Percentiles rank a stretch among this genome's conserved stretches.
These are phyloP conservation scores for Cudoniella acicularis DNA, from an alignment of 495 filamentous ascomycete genomes.

Conservation along the genomic window DNA sequence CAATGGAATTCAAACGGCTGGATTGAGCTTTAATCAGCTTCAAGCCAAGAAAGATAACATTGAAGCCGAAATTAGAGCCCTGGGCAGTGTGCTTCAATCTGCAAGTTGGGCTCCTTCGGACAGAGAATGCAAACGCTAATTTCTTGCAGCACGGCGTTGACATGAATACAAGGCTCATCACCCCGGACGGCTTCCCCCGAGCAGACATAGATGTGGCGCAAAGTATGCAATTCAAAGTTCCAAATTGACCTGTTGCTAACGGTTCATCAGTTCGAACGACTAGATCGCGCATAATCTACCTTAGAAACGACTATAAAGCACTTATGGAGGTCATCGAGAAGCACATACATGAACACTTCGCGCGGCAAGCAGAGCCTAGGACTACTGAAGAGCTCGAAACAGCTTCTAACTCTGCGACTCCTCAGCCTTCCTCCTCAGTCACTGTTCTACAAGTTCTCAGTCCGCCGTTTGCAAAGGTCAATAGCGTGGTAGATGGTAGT, in stretches of 20 bases:
- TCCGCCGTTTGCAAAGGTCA: slow-evolving; percentile 85
- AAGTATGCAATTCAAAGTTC: slow-evolving; percentile 47
- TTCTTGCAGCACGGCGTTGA: slow-evolving; percentile 74
- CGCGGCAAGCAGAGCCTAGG: slow-evolving; percentile 30
- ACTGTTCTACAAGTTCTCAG: slow-evolving; percentile 42
- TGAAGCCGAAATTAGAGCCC: slow-evolving; percentile 79
- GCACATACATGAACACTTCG: slow-evolving; percentile 76
- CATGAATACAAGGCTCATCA: slow-evolving; percentile 87
- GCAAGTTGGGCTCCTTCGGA: slow-evolving; percentile 48
- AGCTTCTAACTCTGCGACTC: slow-evolving; percentile 11
- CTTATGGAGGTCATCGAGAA: slow-evolving; percentile 80
- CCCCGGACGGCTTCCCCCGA: slow-evolving; percentile 89
- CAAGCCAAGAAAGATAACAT: slow-evolving; percentile 71
- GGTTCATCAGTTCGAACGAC: slow-evolving; percentile 73
- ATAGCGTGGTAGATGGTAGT: slow-evolving; percentile 71
- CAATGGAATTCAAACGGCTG: slow-evolving; percentile 49
- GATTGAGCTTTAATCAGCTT: slow-evolving; percentile 56
- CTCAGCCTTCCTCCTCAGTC: slow-evolving; percentile 25
- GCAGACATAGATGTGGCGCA: slow-evolving; percentile 94
- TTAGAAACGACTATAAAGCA: slow-evolving; percentile 90
- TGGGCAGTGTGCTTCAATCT: slow-evolving; percentile 82
- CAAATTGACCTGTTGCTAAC: not conserved
- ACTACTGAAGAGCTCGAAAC: slow-evolving; percentile 5
- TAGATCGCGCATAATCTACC: slow-evolving; percentile 78
- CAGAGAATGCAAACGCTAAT: not conserved